Evolutionary conservation across 495 filamentous ascomycete genomes (phyloP), one percentile per base, ranked within the genome.

Genomic region (Rhizodiscina lignyota): DNA sequence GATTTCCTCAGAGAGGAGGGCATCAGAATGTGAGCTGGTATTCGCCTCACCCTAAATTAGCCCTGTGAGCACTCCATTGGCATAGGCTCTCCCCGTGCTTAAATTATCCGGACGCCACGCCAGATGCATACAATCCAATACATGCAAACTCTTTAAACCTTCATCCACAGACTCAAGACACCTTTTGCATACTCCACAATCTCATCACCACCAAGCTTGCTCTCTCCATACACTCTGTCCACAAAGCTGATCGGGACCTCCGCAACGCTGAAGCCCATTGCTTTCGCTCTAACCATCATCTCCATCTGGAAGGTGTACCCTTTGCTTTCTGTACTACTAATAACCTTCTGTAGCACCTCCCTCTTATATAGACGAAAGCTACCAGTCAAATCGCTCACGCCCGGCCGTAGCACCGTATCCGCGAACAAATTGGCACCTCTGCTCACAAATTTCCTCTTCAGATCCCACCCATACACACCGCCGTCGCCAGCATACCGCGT

Each of bases 291-390:
- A 3, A 91, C 83, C 76, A 83, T 81, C 73, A 82, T 75, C 66
- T 94, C 89, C 89, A 97, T 96, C 72, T 97, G 89, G 67, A 96
- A 96, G 18, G 82, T 87, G 53, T 94, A 97, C 12, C 89, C 89
- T 56, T 94, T 86, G 47, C 82, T 87, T 60, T 91, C 76, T 27
- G 85, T 94, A 51, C 73, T 79, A 50, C 63, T 61, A 44, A 97
- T 93, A 34, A 94, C 81, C 63, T 81, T 82, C 59, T 94, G 70
- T 47, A 97, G 59, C 41, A 94, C 82, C 33, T 59, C 60, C 63
- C 79, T 81, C 74, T 92, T 94, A 54, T 97, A 97, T 56, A 97
- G 51, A 35, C 89, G 62, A 59, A 94, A 97, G 49, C 79, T 86
- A 18, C 89, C 89, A 36, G 89, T 97, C 54, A 97, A 56, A 53